phyloP scores from a whole-genome alignment of 2,329 filamentous ascomycete species.

The Alternaria ethzedia region DNA sequence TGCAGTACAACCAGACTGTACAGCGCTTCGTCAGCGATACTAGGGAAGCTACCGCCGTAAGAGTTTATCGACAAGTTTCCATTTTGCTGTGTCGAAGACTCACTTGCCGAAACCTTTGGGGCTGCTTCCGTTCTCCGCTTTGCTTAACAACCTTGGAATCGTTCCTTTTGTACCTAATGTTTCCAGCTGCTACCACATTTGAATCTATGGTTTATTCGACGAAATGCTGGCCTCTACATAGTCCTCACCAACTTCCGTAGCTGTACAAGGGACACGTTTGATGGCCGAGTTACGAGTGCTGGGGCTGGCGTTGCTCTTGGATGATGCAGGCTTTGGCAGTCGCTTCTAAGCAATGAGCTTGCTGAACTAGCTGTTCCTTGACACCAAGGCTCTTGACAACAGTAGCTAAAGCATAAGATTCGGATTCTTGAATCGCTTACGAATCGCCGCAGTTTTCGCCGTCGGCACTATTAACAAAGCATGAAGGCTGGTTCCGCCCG shows the following conservation, averaged over 20 bases:
- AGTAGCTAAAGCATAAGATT: background rate
- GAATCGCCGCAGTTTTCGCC: background rate
- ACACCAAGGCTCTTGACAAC: background rate
- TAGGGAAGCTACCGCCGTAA: no score
- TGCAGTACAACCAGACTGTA: background rate
- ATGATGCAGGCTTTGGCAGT: background rate
- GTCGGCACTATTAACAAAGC: constrained; percentile 34
- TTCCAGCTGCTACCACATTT: background rate
- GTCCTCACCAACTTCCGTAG: no score
- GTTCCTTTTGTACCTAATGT: background rate
- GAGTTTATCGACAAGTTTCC: background rate
- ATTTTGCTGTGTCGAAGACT: background rate
- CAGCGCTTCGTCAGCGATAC: background rate
- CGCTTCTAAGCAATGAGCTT: background rate
- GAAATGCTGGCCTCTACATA: background rate
- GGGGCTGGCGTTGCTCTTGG: background rate
- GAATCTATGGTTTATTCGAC: background rate
- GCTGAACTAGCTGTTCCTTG: background rate
- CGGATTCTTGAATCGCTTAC: background rate
- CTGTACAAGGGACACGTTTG: no score
- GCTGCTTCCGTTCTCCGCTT: background rate
- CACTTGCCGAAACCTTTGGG: background rate
- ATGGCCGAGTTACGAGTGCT: background rate
- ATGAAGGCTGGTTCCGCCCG: constrained; percentile 23
- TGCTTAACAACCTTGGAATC: background rate